phyloP scores from a whole-genome alignment of 2,329 filamentous ascomycete species.

The Laburnicola sp. region DNA sequence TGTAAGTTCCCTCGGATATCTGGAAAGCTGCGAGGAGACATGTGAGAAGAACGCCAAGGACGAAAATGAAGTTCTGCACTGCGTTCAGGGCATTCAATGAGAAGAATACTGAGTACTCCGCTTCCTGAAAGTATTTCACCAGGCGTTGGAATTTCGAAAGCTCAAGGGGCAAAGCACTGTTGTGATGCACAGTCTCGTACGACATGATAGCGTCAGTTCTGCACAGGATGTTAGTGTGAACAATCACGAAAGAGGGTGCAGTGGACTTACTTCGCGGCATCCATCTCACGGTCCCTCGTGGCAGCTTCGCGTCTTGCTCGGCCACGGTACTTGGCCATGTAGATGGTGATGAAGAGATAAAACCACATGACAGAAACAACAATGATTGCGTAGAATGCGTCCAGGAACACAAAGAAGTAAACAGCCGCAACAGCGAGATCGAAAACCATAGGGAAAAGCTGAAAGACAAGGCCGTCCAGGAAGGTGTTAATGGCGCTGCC shows the following conservation, averaged over 20 bases:
- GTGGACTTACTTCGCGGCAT: slow-evolving; percentile 48
- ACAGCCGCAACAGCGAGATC: slow-evolving; percentile 63
- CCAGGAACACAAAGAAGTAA: slow-evolving; percentile 63
- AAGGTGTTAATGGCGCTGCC: slow-evolving; percentile 56
- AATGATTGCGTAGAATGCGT: slow-evolving; percentile 63
- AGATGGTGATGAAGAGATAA: slow-evolving; percentile 57
- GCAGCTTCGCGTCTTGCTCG: slow-evolving; percentile 53
- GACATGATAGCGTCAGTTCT: slow-evolving; percentile 54
- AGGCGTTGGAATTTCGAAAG: slow-evolving; percentile 4
- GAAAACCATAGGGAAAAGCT: slow-evolving; percentile 62
- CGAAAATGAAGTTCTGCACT: slow-evolving; percentile 21
- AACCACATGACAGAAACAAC: slow-evolving; percentile 59
- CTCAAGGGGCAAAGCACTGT: slow-evolving; percentile 15
- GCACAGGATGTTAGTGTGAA: background rate
- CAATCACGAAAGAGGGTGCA: background rate
- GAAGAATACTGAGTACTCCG: slow-evolving; percentile 19
- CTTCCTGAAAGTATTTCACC: slow-evolving; percentile 16
- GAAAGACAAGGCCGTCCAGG: slow-evolving; percentile 62
- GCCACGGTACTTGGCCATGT: slow-evolving; percentile 54
- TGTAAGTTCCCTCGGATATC: slow-evolving; percentile 12
- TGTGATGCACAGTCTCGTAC: slow-evolving; percentile 45
- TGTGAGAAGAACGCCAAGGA: slow-evolving; percentile 15
- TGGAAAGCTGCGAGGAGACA: slow-evolving; percentile 14
- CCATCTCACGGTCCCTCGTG: slow-evolving; percentile 52
- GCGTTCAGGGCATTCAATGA: slow-evolving; percentile 22